Conservation (phyloP, 768 basidiomycete species). For the Lentinula raphanica region DNA sequence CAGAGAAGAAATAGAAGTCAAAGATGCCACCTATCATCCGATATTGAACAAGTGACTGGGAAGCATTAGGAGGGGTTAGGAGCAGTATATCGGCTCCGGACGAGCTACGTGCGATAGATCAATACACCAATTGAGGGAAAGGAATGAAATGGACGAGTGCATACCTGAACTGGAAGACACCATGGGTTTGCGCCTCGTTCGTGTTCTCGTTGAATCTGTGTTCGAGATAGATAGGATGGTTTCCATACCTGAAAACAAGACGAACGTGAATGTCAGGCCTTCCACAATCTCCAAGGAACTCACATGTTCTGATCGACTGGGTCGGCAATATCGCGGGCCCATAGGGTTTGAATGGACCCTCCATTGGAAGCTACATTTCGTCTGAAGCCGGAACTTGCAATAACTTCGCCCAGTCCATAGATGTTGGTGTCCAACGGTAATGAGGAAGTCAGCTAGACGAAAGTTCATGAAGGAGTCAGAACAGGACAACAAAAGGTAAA, state of each 20-base stretch:
- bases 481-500: background rate
- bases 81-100: conserved; percentile 70
- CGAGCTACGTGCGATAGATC: conserved; percentile 33
- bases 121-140: background rate
- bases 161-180: conserved; percentile 70
- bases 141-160: background rate
- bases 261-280: background rate
- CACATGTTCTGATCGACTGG: conserved; percentile 66
- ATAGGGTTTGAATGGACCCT: conserved; percentile 63
- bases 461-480: background rate
- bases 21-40: conserved; percentile 69
- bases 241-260: conserved; percentile 50
- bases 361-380: conserved; percentile 51
- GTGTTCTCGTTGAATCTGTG: conserved; percentile 57
- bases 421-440: conserved; percentile 65
- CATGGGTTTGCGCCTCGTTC: conserved; percentile 56
- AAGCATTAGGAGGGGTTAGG: conserved; percentile 48
- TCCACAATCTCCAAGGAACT: conserved; percentile 2
- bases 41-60: conserved; percentile 65
- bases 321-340: conserved; percentile 59
- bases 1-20: conserved; percentile 75
- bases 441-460: conserved; percentile 51
- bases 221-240: conserved; percentile 68
- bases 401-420: conserved; percentile 73
- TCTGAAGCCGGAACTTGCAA: conserved; percentile 65